These are phyloP conservation scores for Polygonum maritimum DNA, from an alignment of 148 eudicot genomes.

Conservation along the genomic window DNA sequence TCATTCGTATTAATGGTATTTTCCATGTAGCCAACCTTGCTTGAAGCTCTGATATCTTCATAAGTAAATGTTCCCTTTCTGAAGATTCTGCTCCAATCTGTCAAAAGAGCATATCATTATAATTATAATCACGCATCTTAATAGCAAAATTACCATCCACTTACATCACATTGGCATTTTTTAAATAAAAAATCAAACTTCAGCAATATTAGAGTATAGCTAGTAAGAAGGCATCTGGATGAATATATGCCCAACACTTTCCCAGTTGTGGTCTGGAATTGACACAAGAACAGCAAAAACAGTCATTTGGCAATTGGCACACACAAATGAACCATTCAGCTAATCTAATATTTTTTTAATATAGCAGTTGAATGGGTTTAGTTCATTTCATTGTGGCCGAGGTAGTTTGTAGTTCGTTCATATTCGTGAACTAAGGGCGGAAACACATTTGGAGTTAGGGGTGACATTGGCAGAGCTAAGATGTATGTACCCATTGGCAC, in stretches of 20 bases:
- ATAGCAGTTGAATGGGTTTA: not conserved
- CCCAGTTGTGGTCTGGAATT: not conserved
- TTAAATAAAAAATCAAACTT: not conserved
- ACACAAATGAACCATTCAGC: not conserved
- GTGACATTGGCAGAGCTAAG: not conserved
- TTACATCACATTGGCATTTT: not conserved
- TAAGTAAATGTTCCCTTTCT: conserved; percentile 66
- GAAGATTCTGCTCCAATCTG: conserved; percentile 70
- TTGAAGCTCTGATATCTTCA: conserved; percentile 80
- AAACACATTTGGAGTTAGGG: not conserved
- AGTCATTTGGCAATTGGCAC: not conserved
- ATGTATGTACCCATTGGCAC: not conserved
- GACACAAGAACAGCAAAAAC: not conserved
- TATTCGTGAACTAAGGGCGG: not conserved
- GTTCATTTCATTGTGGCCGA: not conserved
- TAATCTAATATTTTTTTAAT: not conserved
- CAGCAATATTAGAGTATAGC: not conserved
- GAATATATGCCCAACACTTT: not conserved
- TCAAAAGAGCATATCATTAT: conserved; percentile 10
- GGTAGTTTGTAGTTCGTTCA: not conserved
- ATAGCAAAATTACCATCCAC: not conserved
- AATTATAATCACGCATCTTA: not conserved
- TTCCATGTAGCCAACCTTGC: conserved; percentile 42
- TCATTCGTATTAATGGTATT: conserved; percentile 4
- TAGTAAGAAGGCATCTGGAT: not conserved